Evolutionary conservation across 192 early-diverging fungal species (phyloP).

Genomic region (Gaertneriomyces semiglobifer): DNA sequence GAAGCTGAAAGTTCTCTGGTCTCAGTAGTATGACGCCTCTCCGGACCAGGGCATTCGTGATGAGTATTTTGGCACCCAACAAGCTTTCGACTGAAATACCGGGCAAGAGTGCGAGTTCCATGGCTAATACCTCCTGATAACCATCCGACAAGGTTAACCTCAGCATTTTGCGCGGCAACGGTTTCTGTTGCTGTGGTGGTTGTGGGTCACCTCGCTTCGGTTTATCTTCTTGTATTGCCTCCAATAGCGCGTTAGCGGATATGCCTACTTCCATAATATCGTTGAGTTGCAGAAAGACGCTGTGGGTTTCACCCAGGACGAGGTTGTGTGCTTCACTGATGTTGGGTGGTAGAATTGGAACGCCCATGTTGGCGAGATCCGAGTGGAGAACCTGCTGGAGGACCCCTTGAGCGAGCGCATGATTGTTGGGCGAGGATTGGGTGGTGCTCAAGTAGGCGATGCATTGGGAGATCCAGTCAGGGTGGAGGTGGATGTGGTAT

Average conservation of each 20-base stretch:
- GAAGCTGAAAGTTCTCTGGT: conserved; percentile 9
- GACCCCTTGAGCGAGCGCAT: conserved; percentile 1
- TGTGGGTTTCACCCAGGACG: neutral
- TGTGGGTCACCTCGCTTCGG: conserved; percentile 22
- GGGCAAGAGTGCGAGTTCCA: conserved; percentile 16
- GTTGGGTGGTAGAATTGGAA: conserved; percentile 4
- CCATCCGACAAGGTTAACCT: conserved; percentile 17
- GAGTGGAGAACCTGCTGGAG: conserved; percentile 21
- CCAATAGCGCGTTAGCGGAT: conserved; percentile 14
- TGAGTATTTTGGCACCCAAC: conserved; percentile 21
- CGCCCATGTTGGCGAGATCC: neutral
- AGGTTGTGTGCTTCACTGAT: conserved; percentile 10
- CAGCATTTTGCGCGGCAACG: conserved; percentile 27
- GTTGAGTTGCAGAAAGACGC: conserved; percentile 25
- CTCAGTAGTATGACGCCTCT: conserved; percentile 15
- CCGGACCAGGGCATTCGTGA: conserved; percentile 13
- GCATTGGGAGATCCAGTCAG: conserved; percentile 18
- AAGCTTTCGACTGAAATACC: conserved; percentile 8
- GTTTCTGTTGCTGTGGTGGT: neutral
- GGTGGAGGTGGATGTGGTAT: conserved; percentile 12
- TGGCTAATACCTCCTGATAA: conserved; percentile 15
- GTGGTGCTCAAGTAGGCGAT: conserved; percentile 8
- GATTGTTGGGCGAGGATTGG: neutral
- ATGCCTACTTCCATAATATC: conserved; percentile 26
- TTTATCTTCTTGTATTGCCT: conserved; percentile 16